Evolutionary conservation across 768 basidiomycete species (phyloP).

Genomic region (Sarcodon sp.): DNA sequence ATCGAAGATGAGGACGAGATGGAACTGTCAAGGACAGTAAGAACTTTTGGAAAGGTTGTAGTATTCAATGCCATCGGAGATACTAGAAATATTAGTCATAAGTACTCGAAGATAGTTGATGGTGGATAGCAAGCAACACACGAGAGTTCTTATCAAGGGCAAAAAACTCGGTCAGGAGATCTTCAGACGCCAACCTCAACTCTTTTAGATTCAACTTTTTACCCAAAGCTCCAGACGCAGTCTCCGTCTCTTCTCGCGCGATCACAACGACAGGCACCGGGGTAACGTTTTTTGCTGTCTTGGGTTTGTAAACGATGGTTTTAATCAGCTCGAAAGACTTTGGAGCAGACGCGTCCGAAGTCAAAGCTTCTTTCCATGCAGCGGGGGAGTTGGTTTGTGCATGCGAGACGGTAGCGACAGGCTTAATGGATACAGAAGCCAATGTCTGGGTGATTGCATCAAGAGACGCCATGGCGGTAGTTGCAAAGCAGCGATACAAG

Average conservation of each 20-base stretch:
- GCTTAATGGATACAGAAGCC: conserved; percentile 39
- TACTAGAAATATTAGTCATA: conserved; percentile 29
- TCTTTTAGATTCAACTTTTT: conserved; percentile 83
- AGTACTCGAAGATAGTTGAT: background rate
- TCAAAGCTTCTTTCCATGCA: conserved; percentile 66
- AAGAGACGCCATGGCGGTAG: conserved; percentile 20
- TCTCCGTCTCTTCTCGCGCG: conserved; percentile 77
- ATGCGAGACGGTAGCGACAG: conserved; percentile 42
- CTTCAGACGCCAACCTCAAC: conserved; percentile 73
- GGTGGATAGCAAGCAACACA: conserved; percentile 28
- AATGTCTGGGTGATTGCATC: conserved; percentile 27
- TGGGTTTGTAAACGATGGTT: conserved; percentile 91
- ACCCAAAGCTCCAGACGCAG: conserved; percentile 60
- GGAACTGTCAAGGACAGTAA: conserved; percentile 67
- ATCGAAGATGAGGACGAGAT: conserved; percentile 55
- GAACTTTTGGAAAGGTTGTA: conserved; percentile 53
- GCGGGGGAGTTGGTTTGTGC: conserved; percentile 52
- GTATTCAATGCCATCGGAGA: conserved; percentile 66
- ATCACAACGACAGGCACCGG: conserved; percentile 82
- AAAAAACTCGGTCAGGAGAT: conserved; percentile 80
- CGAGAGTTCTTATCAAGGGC: conserved; percentile 74
- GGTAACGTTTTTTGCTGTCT: conserved; percentile 81
- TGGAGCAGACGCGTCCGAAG: conserved; percentile 35
- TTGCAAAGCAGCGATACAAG: conserved; percentile 1
- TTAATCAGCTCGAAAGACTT: conserved; percentile 64